These are phyloP conservation scores for Naganishia kalamii DNA, from an alignment of 768 basidiomycete genomes.

Conservation along the genomic window DNA sequence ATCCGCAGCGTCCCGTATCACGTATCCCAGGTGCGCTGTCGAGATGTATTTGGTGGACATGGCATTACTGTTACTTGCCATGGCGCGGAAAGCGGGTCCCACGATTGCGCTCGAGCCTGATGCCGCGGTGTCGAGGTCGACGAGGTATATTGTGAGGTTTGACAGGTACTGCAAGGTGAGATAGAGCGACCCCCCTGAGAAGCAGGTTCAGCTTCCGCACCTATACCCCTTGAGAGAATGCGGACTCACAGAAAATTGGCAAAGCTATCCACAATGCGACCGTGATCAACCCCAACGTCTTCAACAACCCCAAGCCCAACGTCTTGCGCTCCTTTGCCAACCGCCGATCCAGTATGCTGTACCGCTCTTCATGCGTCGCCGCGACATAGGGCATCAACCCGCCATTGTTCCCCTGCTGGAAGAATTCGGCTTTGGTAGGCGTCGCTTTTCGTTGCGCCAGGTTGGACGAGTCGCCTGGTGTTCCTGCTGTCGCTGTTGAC, in stretches of 20 bases:
- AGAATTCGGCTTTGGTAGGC: not conserved
- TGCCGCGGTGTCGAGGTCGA: slow-evolving; percentile 39
- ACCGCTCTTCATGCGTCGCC: not conserved
- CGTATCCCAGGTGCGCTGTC: slow-evolving; percentile 34
- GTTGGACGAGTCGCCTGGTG: not conserved
- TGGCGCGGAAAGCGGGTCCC: slow-evolving; percentile 30
- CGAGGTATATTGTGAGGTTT: slow-evolving; percentile 34
- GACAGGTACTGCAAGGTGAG: slow-evolving; percentile 29
- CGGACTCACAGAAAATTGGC: slow-evolving; percentile 8
- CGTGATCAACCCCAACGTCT: slow-evolving; percentile 20
- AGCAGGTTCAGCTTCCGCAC: too few relatives aligned
- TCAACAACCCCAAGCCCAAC: slow-evolving; percentile 11
- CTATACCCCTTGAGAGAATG: too few relatives aligned
- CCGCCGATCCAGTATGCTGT: not conserved
- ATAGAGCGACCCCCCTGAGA: slow-evolving; percentile 33
- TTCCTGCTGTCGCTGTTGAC: not conserved
- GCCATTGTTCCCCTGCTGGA: slow-evolving; percentile 4
- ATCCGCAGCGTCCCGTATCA: slow-evolving; percentile 26
- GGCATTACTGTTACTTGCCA: slow-evolving; percentile 27
- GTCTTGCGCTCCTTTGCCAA: slow-evolving; percentile 13
- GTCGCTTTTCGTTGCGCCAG: not conserved
- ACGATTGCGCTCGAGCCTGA: slow-evolving; percentile 27
- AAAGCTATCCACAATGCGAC: slow-evolving; percentile 1
- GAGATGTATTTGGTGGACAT: slow-evolving; percentile 17
- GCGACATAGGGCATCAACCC: slow-evolving; percentile 2